Base-by-base conservation (phyloP, 306 rosid species). In the Medicago arabica region DNA sequence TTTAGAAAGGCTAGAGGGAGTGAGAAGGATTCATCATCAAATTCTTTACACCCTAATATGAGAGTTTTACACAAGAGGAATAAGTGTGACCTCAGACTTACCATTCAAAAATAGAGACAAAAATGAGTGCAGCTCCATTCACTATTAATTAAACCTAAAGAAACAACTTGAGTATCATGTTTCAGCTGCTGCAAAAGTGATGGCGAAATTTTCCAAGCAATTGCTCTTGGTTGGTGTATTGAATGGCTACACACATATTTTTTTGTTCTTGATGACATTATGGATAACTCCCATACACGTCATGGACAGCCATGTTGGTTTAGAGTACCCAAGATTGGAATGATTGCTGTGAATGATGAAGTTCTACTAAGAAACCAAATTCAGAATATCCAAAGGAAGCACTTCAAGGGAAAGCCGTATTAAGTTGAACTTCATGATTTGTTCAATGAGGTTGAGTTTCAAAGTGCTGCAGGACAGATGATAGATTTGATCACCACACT, bases 391-490 rank as follows among this genome's bases (percentile, higher is more conserved):
- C 87, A 90, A 80, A 92, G 68, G 81, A 95, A 89, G 3, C 99
- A 95, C 75, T 95, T 95, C 75, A 92, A 83, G 82, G 89, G 77
- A 74, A 90, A 86, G 84, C 87, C 97, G 1, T 95, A 89, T 78
- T 95, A 90, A 1, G 92, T 83, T 43, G 96, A 95, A 86, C 93
- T 95, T 74, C 86, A 86, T 67, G 99, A 95, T 76, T 82, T 95
- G 78, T 95, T 92, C 59, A 90, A 92, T 23, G 97, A 92, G 99
- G 99, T 95, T 51, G 99, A 95, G 74, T 95, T 92, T 77, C 99
- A 92, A 85, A 95, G 97, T 55, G 88, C 96, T 78, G 89, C 92
- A 7, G 99, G 99, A 89, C 99, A 95, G 81, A 88, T 92, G 99
- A 92, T 95, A 49, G 99, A 95, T 84, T 80, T 95, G 77, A 95